Evolutionary conservation across 306 rosid species (phyloP).

Genomic region (Vigna reflexopilosa): DNA sequence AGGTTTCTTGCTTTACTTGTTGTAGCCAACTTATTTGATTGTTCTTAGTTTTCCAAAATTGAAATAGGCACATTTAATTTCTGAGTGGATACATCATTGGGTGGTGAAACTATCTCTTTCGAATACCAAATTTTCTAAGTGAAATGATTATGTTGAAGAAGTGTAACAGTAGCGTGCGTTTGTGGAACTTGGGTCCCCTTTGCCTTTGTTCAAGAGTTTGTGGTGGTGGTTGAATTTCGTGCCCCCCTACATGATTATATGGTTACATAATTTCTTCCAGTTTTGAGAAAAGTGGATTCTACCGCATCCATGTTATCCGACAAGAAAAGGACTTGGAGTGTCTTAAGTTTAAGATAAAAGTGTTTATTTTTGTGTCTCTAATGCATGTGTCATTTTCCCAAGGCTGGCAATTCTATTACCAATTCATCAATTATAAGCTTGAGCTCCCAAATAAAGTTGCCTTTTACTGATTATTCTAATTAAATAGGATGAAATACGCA

Average conservation of each 20-base stretch:
- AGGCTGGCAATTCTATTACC: slow-evolving; percentile 37
- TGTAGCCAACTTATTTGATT: slow-evolving; percentile 31
- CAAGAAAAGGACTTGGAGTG: slow-evolving; percentile 9
- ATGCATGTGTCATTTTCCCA: slow-evolving; percentile 43
- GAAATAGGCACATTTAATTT: slow-evolving; percentile 30
- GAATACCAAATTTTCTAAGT: slow-evolving; percentile 34
- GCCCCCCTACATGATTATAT: slow-evolving; percentile 20
- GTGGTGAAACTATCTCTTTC: slow-evolving; percentile 38
- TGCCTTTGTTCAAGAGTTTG: slow-evolving; percentile 29
- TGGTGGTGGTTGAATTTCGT: slow-evolving; percentile 50
- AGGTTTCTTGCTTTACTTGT: slow-evolving; percentile 27
- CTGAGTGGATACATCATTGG: slow-evolving; percentile 43
- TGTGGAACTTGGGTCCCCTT: slow-evolving; percentile 47
- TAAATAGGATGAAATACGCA: slow-evolving; percentile 40
- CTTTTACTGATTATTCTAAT: slow-evolving; percentile 38
- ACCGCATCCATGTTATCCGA: slow-evolving; percentile 21
- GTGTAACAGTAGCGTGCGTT: slow-evolving; percentile 40
- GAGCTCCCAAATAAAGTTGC: slow-evolving; percentile 21
- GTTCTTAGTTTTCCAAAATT: slow-evolving; percentile 4
- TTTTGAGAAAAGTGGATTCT: slow-evolving; percentile 42
- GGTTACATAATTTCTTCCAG: slow-evolving; percentile 2
- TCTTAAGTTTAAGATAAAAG: slow-evolving; percentile 33
- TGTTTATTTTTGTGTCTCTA: slow-evolving; percentile 35
- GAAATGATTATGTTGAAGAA: slow-evolving; percentile 46
- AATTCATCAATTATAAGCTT: slow-evolving; percentile 41